phyloP scores from a whole-genome alignment of 2,329 filamentous ascomycete species.

The Orbilia javanica region DNA sequence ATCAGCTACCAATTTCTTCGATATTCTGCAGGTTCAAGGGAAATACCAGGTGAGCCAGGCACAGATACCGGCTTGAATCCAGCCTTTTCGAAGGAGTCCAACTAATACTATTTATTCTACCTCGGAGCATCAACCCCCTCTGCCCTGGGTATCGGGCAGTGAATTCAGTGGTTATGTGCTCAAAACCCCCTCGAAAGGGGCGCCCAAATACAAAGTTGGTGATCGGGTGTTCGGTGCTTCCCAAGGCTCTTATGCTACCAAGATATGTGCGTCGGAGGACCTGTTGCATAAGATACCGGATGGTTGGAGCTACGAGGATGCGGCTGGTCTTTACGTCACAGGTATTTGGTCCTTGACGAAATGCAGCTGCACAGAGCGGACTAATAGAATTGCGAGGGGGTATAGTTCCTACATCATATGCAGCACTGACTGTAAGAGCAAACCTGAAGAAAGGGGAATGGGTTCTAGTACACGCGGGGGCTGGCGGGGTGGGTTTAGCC shows the following conservation, averaged over 20 bases:
- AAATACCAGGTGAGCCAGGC: constrained; percentile 78
- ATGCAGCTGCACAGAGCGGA: not conserved
- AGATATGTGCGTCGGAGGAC: constrained; percentile 76
- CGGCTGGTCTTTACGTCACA: constrained; percentile 90
- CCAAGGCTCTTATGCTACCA: constrained; percentile 88
- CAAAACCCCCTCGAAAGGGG: constrained; percentile 72
- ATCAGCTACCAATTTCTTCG: constrained; percentile 94
- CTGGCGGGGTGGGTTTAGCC: constrained; percentile 89
- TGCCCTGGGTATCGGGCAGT: constrained; percentile 72
- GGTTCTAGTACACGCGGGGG: constrained; percentile 91
- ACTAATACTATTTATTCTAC: not conserved
- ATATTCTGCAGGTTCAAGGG: constrained; percentile 92
- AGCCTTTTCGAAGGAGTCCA: not conserved
- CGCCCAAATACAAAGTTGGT: constrained; percentile 76
- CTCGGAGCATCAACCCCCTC: constrained; percentile 59
- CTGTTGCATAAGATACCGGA: constrained; percentile 79
- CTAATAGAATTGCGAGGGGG: not conserved
- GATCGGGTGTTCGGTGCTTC: constrained; percentile 86
- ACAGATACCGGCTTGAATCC: not conserved
- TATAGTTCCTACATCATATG: constrained; percentile 84
- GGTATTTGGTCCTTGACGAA: constrained; percentile 33
- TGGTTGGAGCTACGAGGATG: constrained; percentile 86
- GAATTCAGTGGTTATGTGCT: constrained; percentile 88
- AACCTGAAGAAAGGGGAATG: constrained; percentile 82
- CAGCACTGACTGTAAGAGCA: constrained; percentile 82